Conservation (phyloP, 116 monocot genomes). For the Cymodocea nodosa region DNA sequence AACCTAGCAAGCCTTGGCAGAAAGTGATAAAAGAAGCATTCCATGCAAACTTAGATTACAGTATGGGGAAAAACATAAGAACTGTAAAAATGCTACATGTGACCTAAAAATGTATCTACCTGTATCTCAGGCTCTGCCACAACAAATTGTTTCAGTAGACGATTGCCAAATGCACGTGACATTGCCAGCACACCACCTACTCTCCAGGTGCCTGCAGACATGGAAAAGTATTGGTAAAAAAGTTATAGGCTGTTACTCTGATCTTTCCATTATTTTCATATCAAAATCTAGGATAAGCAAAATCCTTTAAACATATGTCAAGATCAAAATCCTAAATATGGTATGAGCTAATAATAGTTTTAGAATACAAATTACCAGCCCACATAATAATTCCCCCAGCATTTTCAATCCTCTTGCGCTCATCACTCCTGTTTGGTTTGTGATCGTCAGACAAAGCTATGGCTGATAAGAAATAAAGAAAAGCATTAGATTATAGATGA, state of each 20-base stretch:
- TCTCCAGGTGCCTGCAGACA: slow-evolving; percentile 80
- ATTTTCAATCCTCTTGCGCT: slow-evolving; percentile 83
- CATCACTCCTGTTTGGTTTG: slow-evolving; percentile 97
- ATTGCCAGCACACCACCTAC: slow-evolving; percentile 95
- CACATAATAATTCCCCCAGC: slow-evolving; percentile 91
- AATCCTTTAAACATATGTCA: no score
- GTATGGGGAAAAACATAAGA: no score
- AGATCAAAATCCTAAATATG: no score
- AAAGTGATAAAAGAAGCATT: no score
- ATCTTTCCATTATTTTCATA: no score
- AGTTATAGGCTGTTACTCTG: no score
- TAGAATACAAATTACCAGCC: slow-evolving; percentile 44
- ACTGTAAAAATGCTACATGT: not conserved
- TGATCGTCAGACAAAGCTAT: slow-evolving; percentile 89
- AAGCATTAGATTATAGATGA: no score
- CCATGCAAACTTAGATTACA: no score
- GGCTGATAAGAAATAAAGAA: slow-evolving; percentile 26
- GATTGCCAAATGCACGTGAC: slow-evolving; percentile 97
- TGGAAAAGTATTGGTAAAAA: no score
- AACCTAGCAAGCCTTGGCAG: no score
- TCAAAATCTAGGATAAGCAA: no score
- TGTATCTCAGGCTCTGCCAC: slow-evolving; percentile 97
- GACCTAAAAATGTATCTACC: slow-evolving; percentile 17
- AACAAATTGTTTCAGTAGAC: slow-evolving; percentile 86
- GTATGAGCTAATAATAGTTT: no score